A percentile compares a stretch with the other conserved stretches of the same genome.
Evolutionary conservation across 257 asterid species (phyloP).

Genomic region (Eustoma russellianum): DNA sequence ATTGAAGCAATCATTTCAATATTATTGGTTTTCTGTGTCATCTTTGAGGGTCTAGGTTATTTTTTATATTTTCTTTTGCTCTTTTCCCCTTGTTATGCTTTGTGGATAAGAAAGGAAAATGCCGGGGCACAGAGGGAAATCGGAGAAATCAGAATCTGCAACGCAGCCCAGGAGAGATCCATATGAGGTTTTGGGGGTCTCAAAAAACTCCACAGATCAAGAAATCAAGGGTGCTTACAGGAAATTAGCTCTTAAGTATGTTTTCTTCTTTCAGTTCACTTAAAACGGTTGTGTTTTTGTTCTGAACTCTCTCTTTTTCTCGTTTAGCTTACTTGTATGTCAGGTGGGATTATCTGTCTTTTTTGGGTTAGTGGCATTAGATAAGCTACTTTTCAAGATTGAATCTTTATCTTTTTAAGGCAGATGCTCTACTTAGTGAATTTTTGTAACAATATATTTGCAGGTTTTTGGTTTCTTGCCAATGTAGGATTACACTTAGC

Average conservation of each 20-base stretch:
- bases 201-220: conserved; percentile 76
- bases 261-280: conserved; percentile 2
- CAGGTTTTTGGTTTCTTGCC: too few relatives aligned
- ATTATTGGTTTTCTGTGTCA: background rate
- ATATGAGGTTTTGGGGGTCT: conserved; percentile 89
- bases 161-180: conserved; percentile 84
- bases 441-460: too few relatives aligned
- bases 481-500: too few relatives aligned
- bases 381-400: background rate
- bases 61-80: background rate
- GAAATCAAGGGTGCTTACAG: conserved; percentile 90
- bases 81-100: background rate
- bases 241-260: conserved; percentile 87
- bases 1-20: background rate
- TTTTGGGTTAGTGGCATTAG: background rate
- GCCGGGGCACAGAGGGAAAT: conserved; percentile 69
- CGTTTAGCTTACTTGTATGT: background rate
- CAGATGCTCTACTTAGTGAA: too few relatives aligned
- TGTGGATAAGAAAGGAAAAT: conserved; percentile 23
- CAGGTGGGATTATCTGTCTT: background rate
- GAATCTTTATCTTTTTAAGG: background rate
- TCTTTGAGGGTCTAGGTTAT: background rate
- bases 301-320: background rate
- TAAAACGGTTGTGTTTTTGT: background rate
- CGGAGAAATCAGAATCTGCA: conserved; percentile 50